A percentile compares a stretch with the other conserved stretches of the same genome.
These are phyloP conservation scores for Candida loeiensis DNA, from an alignment of 805 yeast genomes.

Conservation along the genomic window DNA sequence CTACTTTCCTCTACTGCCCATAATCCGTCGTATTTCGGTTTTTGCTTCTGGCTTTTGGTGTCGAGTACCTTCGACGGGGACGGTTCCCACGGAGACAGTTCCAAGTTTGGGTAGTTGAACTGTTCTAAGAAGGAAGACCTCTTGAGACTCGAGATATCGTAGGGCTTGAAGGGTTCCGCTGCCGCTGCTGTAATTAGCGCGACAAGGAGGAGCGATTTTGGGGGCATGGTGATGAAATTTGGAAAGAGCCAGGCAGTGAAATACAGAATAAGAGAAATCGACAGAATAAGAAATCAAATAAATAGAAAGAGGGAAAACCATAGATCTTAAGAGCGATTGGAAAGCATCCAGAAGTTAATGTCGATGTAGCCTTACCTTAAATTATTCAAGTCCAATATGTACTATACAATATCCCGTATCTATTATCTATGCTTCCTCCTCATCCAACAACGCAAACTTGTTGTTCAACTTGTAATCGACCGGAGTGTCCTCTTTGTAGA, in stretches of 20 bases:
- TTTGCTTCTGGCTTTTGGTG: no score
- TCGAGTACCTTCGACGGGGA: no score
- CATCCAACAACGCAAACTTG: constrained; percentile 38
- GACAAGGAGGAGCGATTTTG: constrained; percentile 1
- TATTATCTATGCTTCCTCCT: constrained; percentile 28
- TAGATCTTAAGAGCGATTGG: no score
- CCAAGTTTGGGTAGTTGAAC: constrained; percentile 35
- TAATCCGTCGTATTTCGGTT: constrained; percentile 65
- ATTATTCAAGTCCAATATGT: no score
- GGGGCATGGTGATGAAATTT: background rate
- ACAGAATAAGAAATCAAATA: no score
- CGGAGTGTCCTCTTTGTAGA: constrained; percentile 18
- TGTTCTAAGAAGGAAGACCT: constrained; percentile 60
- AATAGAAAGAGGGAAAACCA: no score
- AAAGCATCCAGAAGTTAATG: no score
- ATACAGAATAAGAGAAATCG: no score
- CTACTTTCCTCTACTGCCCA: constrained; percentile 67
- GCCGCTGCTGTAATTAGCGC: background rate
- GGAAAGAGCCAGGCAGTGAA: no score
- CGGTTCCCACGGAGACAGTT: constrained; percentile 39
- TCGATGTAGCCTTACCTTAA: no score
- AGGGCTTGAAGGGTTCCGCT: background rate
- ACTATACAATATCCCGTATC: no score
- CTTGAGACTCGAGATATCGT: constrained; percentile 15
- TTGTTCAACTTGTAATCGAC: constrained; percentile 15